Evolutionary conservation across 2,329 filamentous ascomycete genomes (phyloP), one percentile per base, ranked within the genome.

Genomic region (Nannizzia gypsea): DNA sequence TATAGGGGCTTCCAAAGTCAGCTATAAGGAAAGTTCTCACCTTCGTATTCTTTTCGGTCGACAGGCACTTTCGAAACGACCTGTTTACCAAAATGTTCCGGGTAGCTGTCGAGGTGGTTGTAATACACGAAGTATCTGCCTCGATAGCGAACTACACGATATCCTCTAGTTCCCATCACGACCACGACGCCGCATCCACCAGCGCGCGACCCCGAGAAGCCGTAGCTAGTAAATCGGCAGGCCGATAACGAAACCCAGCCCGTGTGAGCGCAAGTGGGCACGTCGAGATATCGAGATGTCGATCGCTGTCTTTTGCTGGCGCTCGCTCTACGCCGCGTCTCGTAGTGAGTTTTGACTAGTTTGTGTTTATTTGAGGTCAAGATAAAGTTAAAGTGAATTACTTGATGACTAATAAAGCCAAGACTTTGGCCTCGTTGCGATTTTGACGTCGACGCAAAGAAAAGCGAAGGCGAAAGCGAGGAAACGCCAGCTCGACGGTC

Each of bases 71-170:
- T n/a, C 0, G 31, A 6, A 9, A 57, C n/a, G 9, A 57, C 4
- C 22, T 8, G 1, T 1, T 8, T n/a, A 15, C 56, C 56, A 3
- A 57, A 20, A n/a, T 38, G 6, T 8, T 28, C 22, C 9, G 56
- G 56, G 22, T 57, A 57, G 56, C 56, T 57, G 15, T 57, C 56
- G 6, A 24, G 44, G 56, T 44, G 56, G 38, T 57, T 57, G 36
- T 44, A 57, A 11, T 44, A 57, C 3, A 44, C 22, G n/a, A 20
- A 57, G 56, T 57, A 59, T 40, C 48, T 52, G 9, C 58, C 58
- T 3, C n/a, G 22, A 54, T 55, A 40, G 58, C 44, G 58, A 17
- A 59, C 34, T 22, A 59, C 40, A 24, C 26, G 38, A 17, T 54
- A 34, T 6, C 42, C 42, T 15, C 58, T 54, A 28, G 58, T 52